Evolutionary conservation across 805 yeast species (phyloP), one percentile per base, ranked within the genome.

Genomic region (Pichia paraexigua): DNA sequence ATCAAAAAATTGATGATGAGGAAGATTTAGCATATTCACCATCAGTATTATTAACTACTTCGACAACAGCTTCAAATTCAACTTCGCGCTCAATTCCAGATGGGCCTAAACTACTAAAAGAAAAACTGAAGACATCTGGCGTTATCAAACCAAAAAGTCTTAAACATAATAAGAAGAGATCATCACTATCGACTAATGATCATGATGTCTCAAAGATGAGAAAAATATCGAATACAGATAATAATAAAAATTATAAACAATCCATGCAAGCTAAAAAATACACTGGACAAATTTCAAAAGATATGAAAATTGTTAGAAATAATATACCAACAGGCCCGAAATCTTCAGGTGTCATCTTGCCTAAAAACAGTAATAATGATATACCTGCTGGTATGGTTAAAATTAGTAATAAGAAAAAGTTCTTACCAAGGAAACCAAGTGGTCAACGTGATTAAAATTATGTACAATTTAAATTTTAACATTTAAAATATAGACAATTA

Each of bases 331-430:
- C 7, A 12, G 35, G 32, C 3, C 44, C 44, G 15, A n/a, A 24
- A 7, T 44, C 53, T 13, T 47, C 53, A 1, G 53, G 53, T 12
- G 30, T 46, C 2, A 43, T 51, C 15, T 24, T 41, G 18, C 46
- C 46, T 25, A 35, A 22, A 15, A 32, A 37, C 21, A 40, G 24
- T 39, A 28, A 37, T 27, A 40, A 37, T 43, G 20, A 28, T 18
- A 13, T 37, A 20, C 53, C 50, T 11, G 52, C 42, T 17, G 54
- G 52, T 21, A 25, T 48, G 47, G 47, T 53, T 9, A 51, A 53
- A 40, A 53, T 53, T 25, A 53, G 58, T 42, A 55, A 55, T 30
- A 54, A 54, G 46, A 47, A 46, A 13, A 46, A 27, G 21, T 46
- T 41, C 17, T 4, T 35, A 18, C 32, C n/a, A 20, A 49, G 20